Percentiles rank a stretch among this genome's conserved stretches.
phyloP scores from a whole-genome alignment of 1,284 basidiomycete genomes.

The Earliella scabrosa region DNA sequence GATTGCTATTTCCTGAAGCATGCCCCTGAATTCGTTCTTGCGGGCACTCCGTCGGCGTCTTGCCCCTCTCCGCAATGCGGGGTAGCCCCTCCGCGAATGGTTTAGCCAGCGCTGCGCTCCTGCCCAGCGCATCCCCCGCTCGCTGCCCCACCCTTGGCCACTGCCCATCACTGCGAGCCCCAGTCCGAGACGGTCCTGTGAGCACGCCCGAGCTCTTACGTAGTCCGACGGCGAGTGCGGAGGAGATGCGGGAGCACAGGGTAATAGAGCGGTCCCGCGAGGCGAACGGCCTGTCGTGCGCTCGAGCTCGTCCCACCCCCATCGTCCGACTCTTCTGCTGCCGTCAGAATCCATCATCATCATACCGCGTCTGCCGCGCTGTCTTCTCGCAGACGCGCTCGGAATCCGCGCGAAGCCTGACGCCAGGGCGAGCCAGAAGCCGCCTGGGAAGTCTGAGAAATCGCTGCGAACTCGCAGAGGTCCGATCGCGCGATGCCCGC shows the following conservation, averaged over 20 bases:
- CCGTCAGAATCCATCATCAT: neutral
- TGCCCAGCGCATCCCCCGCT: neutral
- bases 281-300: neutral
- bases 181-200: no score
- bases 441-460: no score
- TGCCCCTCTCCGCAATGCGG: slow-evolving; percentile 1
- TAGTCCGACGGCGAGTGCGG: neutral
- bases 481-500: no score
- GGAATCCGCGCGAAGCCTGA: no score
- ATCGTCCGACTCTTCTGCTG: neutral
- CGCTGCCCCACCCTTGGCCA: neutral
- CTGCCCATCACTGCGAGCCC: neutral
- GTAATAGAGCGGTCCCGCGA: slow-evolving; percentile 3
- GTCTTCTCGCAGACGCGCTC: no score
- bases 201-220: neutral
- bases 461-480: no score
- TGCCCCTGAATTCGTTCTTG: slow-evolving; percentile 21
- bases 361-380: neutral
- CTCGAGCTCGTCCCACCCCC: neutral
- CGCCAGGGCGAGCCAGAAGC: no score
- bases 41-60: neutral
- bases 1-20: slow-evolving; percentile 5
- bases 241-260: neutral
- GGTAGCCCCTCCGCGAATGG: slow-evolving; percentile 6
- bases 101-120: neutral